Evolutionary conservation across 176 grass and related monocot species (phyloP).

Genomic region (Themeda triandra): DNA sequence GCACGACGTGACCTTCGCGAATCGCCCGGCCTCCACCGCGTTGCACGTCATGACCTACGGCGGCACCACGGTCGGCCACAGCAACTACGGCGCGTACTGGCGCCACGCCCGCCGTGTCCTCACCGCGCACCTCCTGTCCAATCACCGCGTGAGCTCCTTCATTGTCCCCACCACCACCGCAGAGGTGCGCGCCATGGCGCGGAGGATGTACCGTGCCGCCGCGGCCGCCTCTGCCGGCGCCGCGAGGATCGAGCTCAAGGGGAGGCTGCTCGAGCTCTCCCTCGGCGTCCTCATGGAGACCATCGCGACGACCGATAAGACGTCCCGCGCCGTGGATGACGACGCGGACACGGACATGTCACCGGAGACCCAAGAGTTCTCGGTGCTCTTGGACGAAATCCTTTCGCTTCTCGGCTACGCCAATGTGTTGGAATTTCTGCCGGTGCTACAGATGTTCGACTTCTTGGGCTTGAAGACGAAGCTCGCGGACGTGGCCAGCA

Average conservation of each 20-base stretch:
- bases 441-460: background rate
- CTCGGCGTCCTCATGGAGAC: no score
- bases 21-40: conserved; percentile 43
- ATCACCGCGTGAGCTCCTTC: conserved; percentile 9
- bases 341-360: background rate
- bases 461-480: background rate
- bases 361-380: background rate
- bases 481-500: no score
- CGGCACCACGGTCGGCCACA: conserved; percentile 16
- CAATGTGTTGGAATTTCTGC: no score
- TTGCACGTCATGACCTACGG: conserved; percentile 22
- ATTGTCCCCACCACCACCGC: conserved; percentile 1
- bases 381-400: background rate
- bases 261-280: no score
- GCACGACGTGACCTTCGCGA: conserved; percentile 56
- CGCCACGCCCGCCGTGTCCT: conserved; percentile 51
- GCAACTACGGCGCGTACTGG: conserved; percentile 52
- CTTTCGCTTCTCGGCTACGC: no score
- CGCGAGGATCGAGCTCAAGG: no score
- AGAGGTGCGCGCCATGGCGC: conserved; percentile 36
- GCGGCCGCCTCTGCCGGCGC: background rate
- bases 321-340: no score
- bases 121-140: conserved; percentile 49
- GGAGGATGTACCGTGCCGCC: conserved; percentile 6
- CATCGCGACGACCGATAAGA: no score